phyloP scores from a whole-genome alignment of 306 rosid species.

The Prunus kanzakura region DNA sequence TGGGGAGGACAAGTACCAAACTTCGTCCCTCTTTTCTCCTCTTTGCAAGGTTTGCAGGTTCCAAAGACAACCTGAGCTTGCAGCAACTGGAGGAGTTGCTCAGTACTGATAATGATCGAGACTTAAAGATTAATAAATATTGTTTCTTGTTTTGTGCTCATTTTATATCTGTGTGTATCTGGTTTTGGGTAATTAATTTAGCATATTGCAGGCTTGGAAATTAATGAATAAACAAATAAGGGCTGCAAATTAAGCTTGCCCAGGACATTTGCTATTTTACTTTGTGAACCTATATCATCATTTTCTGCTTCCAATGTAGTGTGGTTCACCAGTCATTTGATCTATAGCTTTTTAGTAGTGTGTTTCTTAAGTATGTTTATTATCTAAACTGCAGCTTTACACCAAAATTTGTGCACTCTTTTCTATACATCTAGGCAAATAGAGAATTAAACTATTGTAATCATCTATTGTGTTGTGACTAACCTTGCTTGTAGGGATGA shows the following conservation, averaged over 20 bases:
- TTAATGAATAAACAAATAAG: slow-evolving; percentile 30
- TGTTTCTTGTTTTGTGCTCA: neutral
- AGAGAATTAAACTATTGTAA: neutral
- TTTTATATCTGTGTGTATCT: neutral
- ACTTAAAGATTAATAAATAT: neutral
- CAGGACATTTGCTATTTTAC: slow-evolving; percentile 6
- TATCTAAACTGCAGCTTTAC: neutral
- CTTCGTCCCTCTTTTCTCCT: slow-evolving; percentile 47
- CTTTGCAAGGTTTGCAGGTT: slow-evolving; percentile 55
- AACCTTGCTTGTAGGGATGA: neutral
- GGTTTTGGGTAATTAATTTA: slow-evolving; percentile 19
- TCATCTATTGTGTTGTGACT: neutral
- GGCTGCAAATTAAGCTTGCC: slow-evolving; percentile 38
- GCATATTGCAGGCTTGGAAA: slow-evolving; percentile 2
- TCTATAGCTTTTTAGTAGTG: neutral
- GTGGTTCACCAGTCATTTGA: neutral
- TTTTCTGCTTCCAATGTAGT: neutral
- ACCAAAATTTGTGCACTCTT: neutral
- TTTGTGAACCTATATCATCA: neutral
- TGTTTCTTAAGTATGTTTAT: neutral
- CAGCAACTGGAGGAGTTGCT: slow-evolving; percentile 35
- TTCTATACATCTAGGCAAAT: neutral
- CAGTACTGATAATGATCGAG: slow-evolving; percentile 27
- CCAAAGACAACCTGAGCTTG: slow-evolving; percentile 41
- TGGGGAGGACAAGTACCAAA: slow-evolving; percentile 64